Evolutionary conservation across 2,329 filamentous ascomycete species (phyloP), one percentile per base, ranked within the genome.

Genomic region (Alternaria infectoria): DNA sequence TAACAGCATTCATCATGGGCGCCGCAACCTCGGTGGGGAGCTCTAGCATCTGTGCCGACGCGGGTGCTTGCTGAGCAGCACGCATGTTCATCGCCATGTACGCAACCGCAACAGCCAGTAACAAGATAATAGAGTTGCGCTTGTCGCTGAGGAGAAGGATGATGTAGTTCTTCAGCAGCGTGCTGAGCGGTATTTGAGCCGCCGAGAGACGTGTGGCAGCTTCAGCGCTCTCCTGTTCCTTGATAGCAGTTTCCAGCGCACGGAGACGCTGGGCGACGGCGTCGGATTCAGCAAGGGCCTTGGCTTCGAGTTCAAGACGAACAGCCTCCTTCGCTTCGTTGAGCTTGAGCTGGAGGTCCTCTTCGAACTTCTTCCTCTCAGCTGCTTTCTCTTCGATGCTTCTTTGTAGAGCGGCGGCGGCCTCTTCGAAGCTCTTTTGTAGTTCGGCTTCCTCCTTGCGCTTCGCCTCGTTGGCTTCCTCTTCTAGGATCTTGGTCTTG

Each of bases 141-240:
- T 81, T 80, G 67, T 89, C 87, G 47, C 81, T 81, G 3, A 84
- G 79, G 19, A 88, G 76, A 1, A 87, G 76, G 23, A 82, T 78
- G 17, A 88, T 61, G 68, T 87, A 88, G 70, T 87, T 88, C 62
- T 81, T 79, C 47, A 88, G 64, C 13, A 88, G 77, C 0, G 83
- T 83, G 15, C 81, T 78, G 1, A 89, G 77, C 3, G 86, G 86
- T 19, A 88, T 81, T 15, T 88, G 81, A 3, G 66, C 60, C 40
- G 54, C 64, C 21, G 62, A 62, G 32, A 55, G 63, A 15, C 59
- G 62, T 12, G 70, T 68, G 10, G 59, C 65, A 44, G 59, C 46
- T 21, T 67, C 60, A 1, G 61, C 28, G 30, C 62, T 63, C 28
- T 66, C 67, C 28, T 67, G 66, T 28, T 73, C 67, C 54, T 73